Base-by-base conservation (phyloP, 2,329 filamentous ascomycete species). In the Pyricularia pennisetigena region DNA sequence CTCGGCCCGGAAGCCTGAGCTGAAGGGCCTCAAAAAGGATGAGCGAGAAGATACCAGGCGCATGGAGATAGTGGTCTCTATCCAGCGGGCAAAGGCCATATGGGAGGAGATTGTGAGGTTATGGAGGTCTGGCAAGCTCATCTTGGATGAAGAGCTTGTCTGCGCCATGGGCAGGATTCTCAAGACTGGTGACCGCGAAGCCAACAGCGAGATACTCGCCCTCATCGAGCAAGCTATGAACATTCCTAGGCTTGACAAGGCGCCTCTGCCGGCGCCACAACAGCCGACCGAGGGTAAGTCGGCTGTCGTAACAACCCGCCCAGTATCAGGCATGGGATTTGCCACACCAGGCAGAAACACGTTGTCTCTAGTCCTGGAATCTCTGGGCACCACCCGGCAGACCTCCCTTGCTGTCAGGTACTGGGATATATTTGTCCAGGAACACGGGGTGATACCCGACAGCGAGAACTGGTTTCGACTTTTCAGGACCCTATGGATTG, bases 161-260 rank as follows among this genome's bases (percentile, higher is more conserved):
- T 90, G 87, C 74, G 84, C 90, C 32, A 97, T 98, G 91, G 93
- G 89, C 6, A 84, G 89, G 49, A 72, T 97, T 3, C 81, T 98
- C n/a, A 79, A 93, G 26, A 79, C 89, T 66, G 88, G 90, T 20
- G 80, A 83, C 12, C 81, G 85, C 23, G 78, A 82, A 66, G 89
- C 95, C 72, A 88, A 85, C 77, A 86, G 90, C 70, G 87, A 92
- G 72, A 82, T 97, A 2, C 83, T 97, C 26, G 86, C 86, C 57
- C 81, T 97, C 24, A 78, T 96, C n/a, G 85, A 93, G 72, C 89
- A 97, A 78, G 91, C 93, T 0, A 94, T 94, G 87, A 85, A 87
- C 64, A 85, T 97, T 61, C 86, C 89, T 41, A 85, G 87, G 67
- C 75, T 80, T 71, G 82, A 77, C 71, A 76, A 75, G 64, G 66